Conservation (phyloP, 2,329 filamentous ascomycete genomes). For the Neofusicoccum parvum region DNA sequence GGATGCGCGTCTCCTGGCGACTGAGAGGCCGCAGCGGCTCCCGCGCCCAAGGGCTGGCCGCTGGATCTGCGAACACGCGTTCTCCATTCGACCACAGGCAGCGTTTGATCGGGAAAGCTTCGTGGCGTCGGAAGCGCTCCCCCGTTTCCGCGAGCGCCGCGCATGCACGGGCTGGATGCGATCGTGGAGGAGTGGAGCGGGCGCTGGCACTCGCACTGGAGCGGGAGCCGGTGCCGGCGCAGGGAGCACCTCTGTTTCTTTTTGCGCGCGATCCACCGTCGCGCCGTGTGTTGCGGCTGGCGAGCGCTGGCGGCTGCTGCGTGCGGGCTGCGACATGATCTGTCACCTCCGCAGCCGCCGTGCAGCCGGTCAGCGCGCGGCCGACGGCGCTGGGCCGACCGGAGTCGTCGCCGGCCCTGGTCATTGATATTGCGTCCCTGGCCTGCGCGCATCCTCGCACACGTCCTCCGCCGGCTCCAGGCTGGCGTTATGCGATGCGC, state of each 20-base stretch:
- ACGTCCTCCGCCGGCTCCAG: neutral
- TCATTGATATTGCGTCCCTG: neutral
- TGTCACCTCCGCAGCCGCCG: neutral
- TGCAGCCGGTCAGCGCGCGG: neutral
- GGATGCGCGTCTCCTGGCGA: neutral
- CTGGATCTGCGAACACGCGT: constrained; percentile 18
- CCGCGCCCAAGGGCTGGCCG: neutral
- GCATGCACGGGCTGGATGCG: constrained; percentile 1
- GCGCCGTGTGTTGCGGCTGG: no score
- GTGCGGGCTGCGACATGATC: neutral
- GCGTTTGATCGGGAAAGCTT: neutral
- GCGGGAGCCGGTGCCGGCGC: neutral
- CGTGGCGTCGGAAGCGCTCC: constrained; percentile 9
- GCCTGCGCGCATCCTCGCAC: neutral
- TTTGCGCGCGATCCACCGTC: neutral
- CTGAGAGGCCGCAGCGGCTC: constrained; percentile 1
- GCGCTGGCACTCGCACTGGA: neutral
- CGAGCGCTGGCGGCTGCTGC: no score
- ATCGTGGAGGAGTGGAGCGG: neutral
- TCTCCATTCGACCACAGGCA: neutral
- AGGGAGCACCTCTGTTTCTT: neutral
- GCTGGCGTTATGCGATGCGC: neutral
- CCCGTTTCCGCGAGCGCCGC: constrained; percentile 13
- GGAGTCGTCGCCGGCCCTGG: neutral
- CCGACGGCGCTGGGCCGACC: neutral